Evolutionary conservation across 2,329 filamentous ascomycete species (phyloP).

Genomic region (Ascochyta lentis): DNA sequence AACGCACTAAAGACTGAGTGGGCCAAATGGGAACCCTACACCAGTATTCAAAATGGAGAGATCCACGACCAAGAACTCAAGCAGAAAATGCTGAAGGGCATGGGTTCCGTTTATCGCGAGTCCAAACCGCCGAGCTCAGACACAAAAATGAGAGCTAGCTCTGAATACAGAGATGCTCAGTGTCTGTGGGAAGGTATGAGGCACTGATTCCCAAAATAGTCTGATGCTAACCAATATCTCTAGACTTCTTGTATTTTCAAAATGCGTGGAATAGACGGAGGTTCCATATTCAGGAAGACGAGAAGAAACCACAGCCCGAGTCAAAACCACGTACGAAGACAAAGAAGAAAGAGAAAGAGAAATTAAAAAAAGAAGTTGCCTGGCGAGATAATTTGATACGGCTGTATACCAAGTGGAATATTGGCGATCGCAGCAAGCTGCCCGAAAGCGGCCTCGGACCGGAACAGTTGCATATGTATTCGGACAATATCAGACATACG

Average conservation of each 20-base stretch:
- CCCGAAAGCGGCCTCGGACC: not conserved
- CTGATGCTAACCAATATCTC: no score
- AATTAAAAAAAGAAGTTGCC: no score
- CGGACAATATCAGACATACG: conserved; percentile 3
- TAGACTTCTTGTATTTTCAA: conserved; percentile 4
- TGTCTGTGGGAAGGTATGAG: not conserved
- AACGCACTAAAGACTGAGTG: not conserved
- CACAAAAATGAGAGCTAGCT: no score
- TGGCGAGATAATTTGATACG: conserved; percentile 1
- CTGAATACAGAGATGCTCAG: no score
- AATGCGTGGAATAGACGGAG: conserved; percentile 1
- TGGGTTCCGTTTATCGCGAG: no score
- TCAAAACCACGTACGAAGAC: no score
- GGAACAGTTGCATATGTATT: not conserved
- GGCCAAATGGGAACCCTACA: not conserved
- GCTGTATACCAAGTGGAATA: not conserved
- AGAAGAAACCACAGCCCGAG: no score
- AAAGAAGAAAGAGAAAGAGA: no score
- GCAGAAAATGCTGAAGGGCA: not conserved
- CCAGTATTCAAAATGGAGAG: not conserved
- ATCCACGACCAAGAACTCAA: not conserved
- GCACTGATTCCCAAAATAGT: no score
- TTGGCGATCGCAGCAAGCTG: not conserved
- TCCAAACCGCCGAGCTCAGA: no score
- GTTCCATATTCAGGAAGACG: not conserved